phyloP scores from a whole-genome alignment of 352 stramenopile species.

The Albugo laibachii region DNA sequence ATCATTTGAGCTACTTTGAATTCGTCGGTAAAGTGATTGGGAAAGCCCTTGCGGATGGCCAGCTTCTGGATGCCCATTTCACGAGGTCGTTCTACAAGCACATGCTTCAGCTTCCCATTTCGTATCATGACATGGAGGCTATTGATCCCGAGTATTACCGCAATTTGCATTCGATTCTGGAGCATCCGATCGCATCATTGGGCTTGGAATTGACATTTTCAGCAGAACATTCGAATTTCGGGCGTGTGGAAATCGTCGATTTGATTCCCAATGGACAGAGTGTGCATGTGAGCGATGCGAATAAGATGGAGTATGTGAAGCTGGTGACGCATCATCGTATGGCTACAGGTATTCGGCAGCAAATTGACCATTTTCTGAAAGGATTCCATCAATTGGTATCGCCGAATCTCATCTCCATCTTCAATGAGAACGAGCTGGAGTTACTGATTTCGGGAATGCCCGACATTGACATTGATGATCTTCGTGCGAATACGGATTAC shows the following conservation, averaged over 20 bases:
- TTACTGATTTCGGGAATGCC: constrained; percentile 85
- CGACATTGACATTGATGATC: constrained; percentile 87
- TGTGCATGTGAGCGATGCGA: constrained; percentile 78
- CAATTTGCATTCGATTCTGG: constrained; percentile 83
- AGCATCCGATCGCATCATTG: constrained; percentile 69
- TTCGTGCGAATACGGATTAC: constrained; percentile 87
- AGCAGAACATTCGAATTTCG: constrained; percentile 80
- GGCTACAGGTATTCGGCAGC: constrained; percentile 93
- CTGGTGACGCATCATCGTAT: constrained; percentile 97
- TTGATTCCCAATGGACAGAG: constrained; percentile 78
- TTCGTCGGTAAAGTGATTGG: constrained; percentile 96
- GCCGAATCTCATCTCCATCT: constrained; percentile 81
- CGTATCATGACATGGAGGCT: constrained; percentile 97
- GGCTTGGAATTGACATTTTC: constrained; percentile 87
- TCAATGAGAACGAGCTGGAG: constrained; percentile 88
- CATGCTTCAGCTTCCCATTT: constrained; percentile 94
- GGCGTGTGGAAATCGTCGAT: constrained; percentile 72
- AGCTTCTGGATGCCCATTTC: constrained; percentile 97
- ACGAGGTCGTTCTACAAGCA: constrained; percentile 97
- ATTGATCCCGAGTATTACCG: constrained; percentile 94
- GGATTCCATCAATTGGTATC: constrained; percentile 85
- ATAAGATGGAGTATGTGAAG: constrained; percentile 89
- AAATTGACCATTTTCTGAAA: constrained; percentile 80
- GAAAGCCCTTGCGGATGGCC: constrained; percentile 96
- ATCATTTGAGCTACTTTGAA: constrained; percentile 98